Evolutionary conservation across 257 asterid species (phyloP), one percentile per base, ranked within the genome.

Genomic region (Primulina eburnea): DNA sequence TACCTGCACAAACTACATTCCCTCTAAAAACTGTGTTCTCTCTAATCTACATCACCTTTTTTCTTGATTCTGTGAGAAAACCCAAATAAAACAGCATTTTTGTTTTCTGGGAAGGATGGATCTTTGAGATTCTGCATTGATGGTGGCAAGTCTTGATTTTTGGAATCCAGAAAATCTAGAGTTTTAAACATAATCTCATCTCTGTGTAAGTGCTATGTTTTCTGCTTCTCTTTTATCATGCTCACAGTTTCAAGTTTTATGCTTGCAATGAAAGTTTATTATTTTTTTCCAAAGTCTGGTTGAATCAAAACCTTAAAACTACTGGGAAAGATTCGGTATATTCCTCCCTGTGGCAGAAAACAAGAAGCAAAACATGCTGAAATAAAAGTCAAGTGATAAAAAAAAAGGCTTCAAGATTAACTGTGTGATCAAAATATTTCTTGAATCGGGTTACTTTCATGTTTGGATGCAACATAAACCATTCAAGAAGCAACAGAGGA

Each of bases 171-270:
- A 70, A 62, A 78, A 73, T 61, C 17, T 65, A 55, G 65, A 76
- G 70, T 66, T 70, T 66, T 34, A 38, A 76, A 57, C 78, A 76
- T 67, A 69, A 74, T 69, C 62, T 35, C 60, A 50, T 62, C 14
- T 47, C 60, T 71, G 87, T 71, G 87, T 78, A 68, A 87, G 85
- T 83, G 81, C 80, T 14, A n/a, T 75, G 71, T 37, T 73, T 52
- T 67, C 76, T 72, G 63, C 62, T 57, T 28, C 70, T 40, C 52
- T 18, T 24, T 58, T 64, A 63, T 29, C 57, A 8, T 64, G 52
- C 64, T 26, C 63, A 29, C 56, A 32, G 58, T 57, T 67, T 12
- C 21, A 16, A 50, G 16, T 17, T 16, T 50, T 50, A 16, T 4
- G 21, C 21, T 47, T 47, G 4, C 52, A 4, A 17, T 50, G 57